Base-by-base conservation (phyloP, 495 filamentous ascomycete species). In the Penicillium canescens region DNA sequence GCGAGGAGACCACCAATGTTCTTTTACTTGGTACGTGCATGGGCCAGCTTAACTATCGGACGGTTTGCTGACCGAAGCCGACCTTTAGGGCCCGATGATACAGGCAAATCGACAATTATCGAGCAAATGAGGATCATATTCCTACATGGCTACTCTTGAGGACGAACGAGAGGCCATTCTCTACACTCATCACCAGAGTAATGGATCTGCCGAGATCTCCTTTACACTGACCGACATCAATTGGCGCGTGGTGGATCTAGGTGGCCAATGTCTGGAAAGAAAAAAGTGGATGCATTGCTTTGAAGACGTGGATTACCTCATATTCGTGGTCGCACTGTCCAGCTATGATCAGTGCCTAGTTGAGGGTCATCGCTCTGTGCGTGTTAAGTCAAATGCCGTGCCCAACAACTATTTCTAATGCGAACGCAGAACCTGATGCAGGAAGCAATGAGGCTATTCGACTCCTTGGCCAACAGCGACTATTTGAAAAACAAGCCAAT, bases 231-330 rank as follows among this genome's bases (percentile, higher is more conserved):
- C 10, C n/a, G 12, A 23, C 7, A 33, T 33, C 10, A 45, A 23
- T 45, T 45, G 42, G 42, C 26, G 16, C 11, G 31, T 45, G 24
- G 21, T 45, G 9, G 23, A 45, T 45, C 12, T 45, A 13, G 23
- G 23, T 26, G 42, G 23, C 9, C 23, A 11, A 26, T 13, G 2
- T 28, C 31, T 28, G 11, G 11, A 45, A 28, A 23, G 42, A 23
- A 42, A 12, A 33, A 45, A 45, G 42, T 45, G 42, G 42, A 45
- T 45, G 16, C 42, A 10, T 4, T 45, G 23, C 16, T 33, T 45
- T 16, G 42, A 33, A 13, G 42, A 45, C 23, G 23, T 45, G 26
- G 21, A 31, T 16, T 26, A 13, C 18, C 20, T 45, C 4, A 26
- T 45, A 0, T 45, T 45, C 18, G 23, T 45, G 10, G 42, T 16